Conservation (phyloP, 225 moss, liverwort and hornwort species). For the Asterella californica region DNA sequence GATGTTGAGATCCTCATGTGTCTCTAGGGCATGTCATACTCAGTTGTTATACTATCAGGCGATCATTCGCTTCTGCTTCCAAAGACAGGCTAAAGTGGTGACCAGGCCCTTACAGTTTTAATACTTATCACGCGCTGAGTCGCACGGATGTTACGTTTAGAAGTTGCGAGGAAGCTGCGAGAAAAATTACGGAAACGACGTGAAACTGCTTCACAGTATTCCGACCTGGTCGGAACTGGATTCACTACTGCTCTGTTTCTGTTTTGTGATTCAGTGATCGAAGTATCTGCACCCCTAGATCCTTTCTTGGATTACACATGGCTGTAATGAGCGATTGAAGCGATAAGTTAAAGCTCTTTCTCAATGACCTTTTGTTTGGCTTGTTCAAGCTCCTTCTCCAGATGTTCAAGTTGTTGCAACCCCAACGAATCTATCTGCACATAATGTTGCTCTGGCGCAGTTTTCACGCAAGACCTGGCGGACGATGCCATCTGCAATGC, state of each 20-base stretch:
- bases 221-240: not conserved
- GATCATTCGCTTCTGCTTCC: not conserved
- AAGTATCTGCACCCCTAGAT: not conserved
- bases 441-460: constrained; percentile 37
- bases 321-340: not conserved
- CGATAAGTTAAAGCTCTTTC: not conserved
- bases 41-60: not conserved
- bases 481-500: constrained; percentile 37
- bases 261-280: not conserved
- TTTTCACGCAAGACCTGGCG: constrained; percentile 34
- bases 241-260: not conserved
- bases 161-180: not conserved
- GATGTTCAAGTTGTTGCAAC: constrained; percentile 93
- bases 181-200: not conserved
- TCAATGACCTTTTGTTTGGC: constrained; percentile 88
- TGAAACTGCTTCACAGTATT: too few relatives aligned
- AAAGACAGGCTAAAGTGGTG: not conserved
- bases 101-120: not conserved
- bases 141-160: too few relatives aligned
- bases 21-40: not conserved
- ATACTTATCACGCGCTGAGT: not conserved
- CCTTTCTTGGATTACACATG: not conserved
- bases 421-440: constrained; percentile 75
- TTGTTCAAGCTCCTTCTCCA: constrained; percentile 94
- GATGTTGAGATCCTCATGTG: not conserved